phyloP scores from a whole-genome alignment of 2,329 filamentous ascomycete species.

The Xylaria sp. region DNA sequence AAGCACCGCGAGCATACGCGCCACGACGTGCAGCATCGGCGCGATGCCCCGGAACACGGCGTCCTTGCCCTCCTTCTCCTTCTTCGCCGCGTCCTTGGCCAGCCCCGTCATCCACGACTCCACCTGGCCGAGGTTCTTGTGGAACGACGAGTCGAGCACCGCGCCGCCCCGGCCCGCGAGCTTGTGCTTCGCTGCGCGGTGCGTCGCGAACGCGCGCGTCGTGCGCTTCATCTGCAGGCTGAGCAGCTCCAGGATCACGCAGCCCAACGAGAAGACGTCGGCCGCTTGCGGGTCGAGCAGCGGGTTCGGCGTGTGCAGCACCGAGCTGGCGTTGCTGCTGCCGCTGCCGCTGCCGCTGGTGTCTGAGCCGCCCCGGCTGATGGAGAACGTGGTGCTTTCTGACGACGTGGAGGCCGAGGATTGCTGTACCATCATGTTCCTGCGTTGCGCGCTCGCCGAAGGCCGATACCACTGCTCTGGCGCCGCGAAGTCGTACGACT shows the following conservation, averaged over 20 bases:
- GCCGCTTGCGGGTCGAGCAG: slow-evolving; percentile 67
- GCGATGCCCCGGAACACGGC: slow-evolving; percentile 62
- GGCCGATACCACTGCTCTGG: slow-evolving; percentile 71
- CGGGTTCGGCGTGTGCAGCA: slow-evolving; percentile 54
- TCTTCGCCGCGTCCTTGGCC: slow-evolving; percentile 67
- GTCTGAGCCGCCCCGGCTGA: slow-evolving; percentile 51
- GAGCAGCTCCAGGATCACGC: slow-evolving; percentile 77
- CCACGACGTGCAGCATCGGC: slow-evolving; percentile 64
- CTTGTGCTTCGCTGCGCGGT: slow-evolving; percentile 74
- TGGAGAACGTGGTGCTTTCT: slow-evolving; percentile 53
- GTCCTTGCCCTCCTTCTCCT: slow-evolving; percentile 51
- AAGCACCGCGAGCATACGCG: slow-evolving; percentile 64
- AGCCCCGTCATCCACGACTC: slow-evolving; percentile 74
- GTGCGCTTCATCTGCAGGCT: slow-evolving; percentile 76
- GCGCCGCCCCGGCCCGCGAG: slow-evolving; percentile 67
- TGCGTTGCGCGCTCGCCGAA: slow-evolving; percentile 49
- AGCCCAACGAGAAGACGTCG: slow-evolving; percentile 79
- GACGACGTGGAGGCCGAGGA: slow-evolving; percentile 46
- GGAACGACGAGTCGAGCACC: slow-evolving; percentile 76
- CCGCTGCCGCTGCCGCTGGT: not conserved
- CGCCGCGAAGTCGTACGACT: slow-evolving; percentile 77
- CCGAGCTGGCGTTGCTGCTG: slow-evolving; percentile 50
- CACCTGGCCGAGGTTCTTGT: slow-evolving; percentile 75
- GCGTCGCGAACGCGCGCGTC: slow-evolving; percentile 71
- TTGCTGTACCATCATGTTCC: slow-evolving; percentile 46